Evolutionary conservation across 1,139 yeast genomes (phyloP).

Genomic region (Saccharomycopsis hybrid): DNA sequence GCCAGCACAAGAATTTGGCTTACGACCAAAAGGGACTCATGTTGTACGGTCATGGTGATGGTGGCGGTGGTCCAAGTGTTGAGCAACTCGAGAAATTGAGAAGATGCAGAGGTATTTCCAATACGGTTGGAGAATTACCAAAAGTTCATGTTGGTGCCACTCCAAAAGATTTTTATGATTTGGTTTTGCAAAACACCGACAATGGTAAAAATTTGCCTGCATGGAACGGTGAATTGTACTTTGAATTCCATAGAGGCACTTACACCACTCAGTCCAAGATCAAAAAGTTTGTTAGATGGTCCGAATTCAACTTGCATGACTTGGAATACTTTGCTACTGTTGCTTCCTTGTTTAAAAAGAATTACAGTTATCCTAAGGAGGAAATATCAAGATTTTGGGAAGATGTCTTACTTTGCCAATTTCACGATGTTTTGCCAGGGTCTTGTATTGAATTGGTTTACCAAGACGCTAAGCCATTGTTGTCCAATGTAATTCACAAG

Average conservation of each 20-base stretch:
- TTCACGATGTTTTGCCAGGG: constrained; percentile 96
- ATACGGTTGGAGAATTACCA: constrained; percentile 77
- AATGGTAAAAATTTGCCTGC: constrained; percentile 66
- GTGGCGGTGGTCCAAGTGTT: constrained; percentile 96
- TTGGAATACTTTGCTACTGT: constrained; percentile 77
- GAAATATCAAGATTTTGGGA: constrained; percentile 77
- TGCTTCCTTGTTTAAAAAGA: constrained; percentile 46
- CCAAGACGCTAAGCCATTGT: constrained; percentile 85
- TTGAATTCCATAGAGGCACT: constrained; percentile 95
- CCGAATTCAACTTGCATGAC: constrained; percentile 79
- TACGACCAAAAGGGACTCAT: constrained; percentile 75
- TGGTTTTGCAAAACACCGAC: constrained; percentile 54
- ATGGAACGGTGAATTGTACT: constrained; percentile 90
- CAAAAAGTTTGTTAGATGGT: constrained; percentile 69
- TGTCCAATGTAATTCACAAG: constrained; percentile 47
- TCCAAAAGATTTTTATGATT: constrained; percentile 73
- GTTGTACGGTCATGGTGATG: constrained; percentile 91
- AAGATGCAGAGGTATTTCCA: constrained; percentile 81
- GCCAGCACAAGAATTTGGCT: constrained; percentile 77
- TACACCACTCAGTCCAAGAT: constrained; percentile 89
- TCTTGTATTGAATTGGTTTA: constrained; percentile 94
- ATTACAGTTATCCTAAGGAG: constrained; percentile 64
- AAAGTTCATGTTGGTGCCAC: constrained; percentile 70
- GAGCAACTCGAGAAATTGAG: constrained; percentile 91
- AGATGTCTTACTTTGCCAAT: constrained; percentile 81